A percentile compares a stretch with the other conserved stretches of the same genome.
These are phyloP conservation scores for Penicillium pancosmium DNA, from an alignment of 495 filamentous ascomycete species.

Conservation along the genomic window DNA sequence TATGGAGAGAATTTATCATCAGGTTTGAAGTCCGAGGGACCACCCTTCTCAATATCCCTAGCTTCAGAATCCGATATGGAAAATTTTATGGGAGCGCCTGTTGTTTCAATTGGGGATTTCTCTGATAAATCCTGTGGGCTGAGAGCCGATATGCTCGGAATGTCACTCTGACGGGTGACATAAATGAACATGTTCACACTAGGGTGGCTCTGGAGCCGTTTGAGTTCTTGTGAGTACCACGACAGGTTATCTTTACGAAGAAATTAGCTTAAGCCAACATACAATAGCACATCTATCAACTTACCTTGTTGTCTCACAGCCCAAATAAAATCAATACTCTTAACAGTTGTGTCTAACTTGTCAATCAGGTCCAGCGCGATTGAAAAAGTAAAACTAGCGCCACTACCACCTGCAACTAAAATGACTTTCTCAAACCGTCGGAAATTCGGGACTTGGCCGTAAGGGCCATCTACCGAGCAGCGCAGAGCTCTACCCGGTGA, in stretches of 20 bases:
- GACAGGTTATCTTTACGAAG: not conserved
- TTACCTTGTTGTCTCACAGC: constrained; percentile 7
- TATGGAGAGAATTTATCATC: not conserved
- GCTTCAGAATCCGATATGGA: not conserved
- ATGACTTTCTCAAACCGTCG: constrained; percentile 58
- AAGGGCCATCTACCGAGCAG: constrained; percentile 58
- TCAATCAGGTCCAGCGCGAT: constrained; percentile 13
- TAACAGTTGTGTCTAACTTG: not conserved
- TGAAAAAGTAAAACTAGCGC: constrained; percentile 53
- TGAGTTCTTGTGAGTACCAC: constrained; percentile 8
- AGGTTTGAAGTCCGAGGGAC: not conserved
- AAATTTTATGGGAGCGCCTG: not conserved
- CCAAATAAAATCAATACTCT: constrained; percentile 18
- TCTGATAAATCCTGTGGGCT: not conserved
- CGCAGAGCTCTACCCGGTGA: constrained; percentile 48
- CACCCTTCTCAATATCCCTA: not conserved
- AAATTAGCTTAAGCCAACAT: not conserved
- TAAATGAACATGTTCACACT: constrained; percentile 10
- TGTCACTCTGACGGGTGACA: not conserved
- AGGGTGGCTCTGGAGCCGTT: constrained; percentile 6
- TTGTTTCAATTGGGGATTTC: not conserved
- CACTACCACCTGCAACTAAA: constrained; percentile 61
- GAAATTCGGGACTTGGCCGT: constrained; percentile 59
- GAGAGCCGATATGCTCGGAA: not conserved
- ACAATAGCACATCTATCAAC: not conserved